Evolutionary conservation across 441 rosid genomes (phyloP), one percentile per base, ranked within the genome.

Genomic region (Theobroma grandiflorum): DNA sequence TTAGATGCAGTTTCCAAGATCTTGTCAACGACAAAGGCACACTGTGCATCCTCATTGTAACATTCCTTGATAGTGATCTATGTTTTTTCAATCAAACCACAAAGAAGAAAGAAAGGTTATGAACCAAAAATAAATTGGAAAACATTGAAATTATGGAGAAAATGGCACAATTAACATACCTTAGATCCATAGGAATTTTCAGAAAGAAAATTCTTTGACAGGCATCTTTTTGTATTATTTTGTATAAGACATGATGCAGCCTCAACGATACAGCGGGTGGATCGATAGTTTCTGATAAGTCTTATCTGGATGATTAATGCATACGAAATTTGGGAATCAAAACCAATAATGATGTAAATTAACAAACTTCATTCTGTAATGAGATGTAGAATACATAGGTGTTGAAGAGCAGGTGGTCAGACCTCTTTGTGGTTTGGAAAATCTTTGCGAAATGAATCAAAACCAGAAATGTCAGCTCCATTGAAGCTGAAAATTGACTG

Each of bases 401-500:
- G 40, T 70, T 16, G 58, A 57, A 61, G 82, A 71, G 83, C 63
- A 81, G 58, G 57, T 52, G 49, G 58, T 52, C 79, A 80, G 71
- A 96, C 98, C 99, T 92, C 99, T 89, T 90, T 96, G 86, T 89
- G 80, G 69, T 89, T 87, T 55, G 91, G 89, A 88, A 95, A 96
- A 86, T 95, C 96, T 84, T 79, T 87, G 71, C 95, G 95, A 89
- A 96, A 96, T 76, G 97, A 95, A 87, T 91, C 89, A 89, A 96
- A 95, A 81, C 99, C 98, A 64, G 94, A 95, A 80, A 85, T 84
- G 75, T 96, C 95, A 15, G 98, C 98, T 84, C 98, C 99, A 77
- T 93, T 96, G 87, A 96, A 96, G 86, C 99, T 89, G 80, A 96
- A 96, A 81, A 95, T 96, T 63, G 99, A 92, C 98, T 96, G 95